Evolutionary conservation across 148 eudicot genomes (phyloP), one percentile per base, ranked within the genome.

Genomic region (Fagopyrum homotropicum): DNA sequence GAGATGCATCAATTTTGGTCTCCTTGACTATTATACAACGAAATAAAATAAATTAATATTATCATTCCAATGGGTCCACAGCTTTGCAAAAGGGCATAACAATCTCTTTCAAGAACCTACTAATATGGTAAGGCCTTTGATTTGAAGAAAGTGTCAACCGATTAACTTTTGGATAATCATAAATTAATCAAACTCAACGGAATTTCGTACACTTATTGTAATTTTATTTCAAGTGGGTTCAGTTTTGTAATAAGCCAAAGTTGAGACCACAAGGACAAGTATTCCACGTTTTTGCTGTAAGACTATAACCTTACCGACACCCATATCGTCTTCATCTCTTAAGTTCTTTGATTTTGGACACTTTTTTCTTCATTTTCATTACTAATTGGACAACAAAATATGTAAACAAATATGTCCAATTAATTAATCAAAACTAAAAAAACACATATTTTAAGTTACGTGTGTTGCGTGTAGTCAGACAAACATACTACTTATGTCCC

Each of bases 291-390:
- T 52, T 49, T 12, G n/a, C 59, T 54, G n/a, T 54, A 48, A 48
- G 11, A 48, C 11, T 48, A 56, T 26, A 22, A 61, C 26, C 68
- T 61, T 61, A 61, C 68, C 68, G 68, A 61, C 68, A 61, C 26
- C 14, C 68, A 61, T n/a, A 61, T 61, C 68, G 6, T 61, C 40
- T 22, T 29, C 68, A 22, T 5, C 3, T 7, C 6, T 26, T 17
- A 60, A 60, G 43, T 61, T 22, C 68, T 61, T 61, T 61, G 68
- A 61, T 61, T 61, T 61, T 61, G 68, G 68, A 61, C 68, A 29
- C 15, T 8, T 43, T 61, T 61, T 60, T 60, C 40, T 29, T 10
- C 43, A 35, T 35, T 35, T 35, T 35, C 40, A 35, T 35, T 35
- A 35, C 40, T 35, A 35, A 35, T 35, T 35, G 40, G 40, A 35